phyloP scores from a whole-genome alignment of 768 basidiomycete species.

The Mrakia gelida region DNA sequence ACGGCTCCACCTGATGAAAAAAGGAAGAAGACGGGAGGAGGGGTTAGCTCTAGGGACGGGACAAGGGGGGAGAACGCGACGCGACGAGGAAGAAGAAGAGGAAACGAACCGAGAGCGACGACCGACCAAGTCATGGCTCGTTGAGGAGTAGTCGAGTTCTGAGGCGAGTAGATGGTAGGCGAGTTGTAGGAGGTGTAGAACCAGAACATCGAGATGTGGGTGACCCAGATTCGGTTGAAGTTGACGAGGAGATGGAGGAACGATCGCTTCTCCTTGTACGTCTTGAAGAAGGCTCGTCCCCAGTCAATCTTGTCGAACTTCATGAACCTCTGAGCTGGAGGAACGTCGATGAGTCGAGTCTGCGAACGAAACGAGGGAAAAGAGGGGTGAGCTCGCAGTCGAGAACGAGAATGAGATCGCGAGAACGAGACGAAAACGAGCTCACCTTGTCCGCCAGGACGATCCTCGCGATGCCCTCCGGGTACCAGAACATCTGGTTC shows the following conservation, averaged over 20 bases:
- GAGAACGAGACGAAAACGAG: not conserved
- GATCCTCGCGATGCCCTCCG: conserved; percentile 93
- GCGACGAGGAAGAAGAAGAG: not conserved
- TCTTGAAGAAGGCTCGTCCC: conserved; percentile 97
- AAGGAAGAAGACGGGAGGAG: not conserved
- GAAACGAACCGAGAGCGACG: conserved; percentile 65
- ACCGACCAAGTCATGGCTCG: conserved; percentile 87
- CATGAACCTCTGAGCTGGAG: conserved; percentile 91
- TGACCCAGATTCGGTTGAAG: conserved; percentile 99
- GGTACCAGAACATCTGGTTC: conserved; percentile 99
- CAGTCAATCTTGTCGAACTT: conserved; percentile 95
- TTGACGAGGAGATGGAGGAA: conserved; percentile 96
- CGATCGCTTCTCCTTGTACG: conserved; percentile 94
- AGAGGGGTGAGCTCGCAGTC: not conserved
- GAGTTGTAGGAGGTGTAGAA: conserved; percentile 95
- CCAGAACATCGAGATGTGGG: conserved; percentile 90
- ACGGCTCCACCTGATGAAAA: conserved; percentile 60
- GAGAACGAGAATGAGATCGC: not conserved
- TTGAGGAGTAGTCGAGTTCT: conserved; percentile 51
- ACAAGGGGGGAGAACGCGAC: not conserved
- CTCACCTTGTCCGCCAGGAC: conserved; percentile 77
- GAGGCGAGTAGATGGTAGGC: conserved; percentile 65
- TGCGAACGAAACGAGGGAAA: conserved; percentile 41
- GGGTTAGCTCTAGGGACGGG: not conserved
- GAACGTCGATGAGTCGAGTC: conserved; percentile 85